A percentile compares a stretch with the other conserved stretches of the same genome.
Conservation (phyloP, 2,329 filamentous ascomycete species). For the Aureobasidium pullulans region DNA sequence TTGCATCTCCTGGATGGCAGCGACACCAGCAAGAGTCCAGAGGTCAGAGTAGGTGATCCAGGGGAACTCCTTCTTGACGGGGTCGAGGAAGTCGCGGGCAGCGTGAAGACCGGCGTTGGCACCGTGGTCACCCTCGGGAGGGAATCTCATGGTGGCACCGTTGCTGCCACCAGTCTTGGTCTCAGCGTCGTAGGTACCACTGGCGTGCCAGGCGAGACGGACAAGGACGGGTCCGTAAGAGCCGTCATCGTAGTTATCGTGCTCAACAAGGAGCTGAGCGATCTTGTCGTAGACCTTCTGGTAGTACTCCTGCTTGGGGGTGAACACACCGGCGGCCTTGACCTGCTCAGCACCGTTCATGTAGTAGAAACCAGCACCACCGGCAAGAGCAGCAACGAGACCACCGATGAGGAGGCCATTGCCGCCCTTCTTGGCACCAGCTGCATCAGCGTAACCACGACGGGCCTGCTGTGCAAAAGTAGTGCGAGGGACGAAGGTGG, state of each 20-base stretch:
- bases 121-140: slow-evolving; percentile 80
- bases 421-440: slow-evolving; percentile 24
- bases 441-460: slow-evolving; percentile 66
- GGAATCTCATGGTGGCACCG: slow-evolving; percentile 93
- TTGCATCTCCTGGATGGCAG: slow-evolving; percentile 90
- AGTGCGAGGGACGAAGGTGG: slow-evolving; percentile 49
- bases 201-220: slow-evolving; percentile 88
- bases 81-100: slow-evolving; percentile 88
- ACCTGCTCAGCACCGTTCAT: slow-evolving; percentile 41
- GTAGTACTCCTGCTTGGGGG: slow-evolving; percentile 78
- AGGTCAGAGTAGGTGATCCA: slow-evolving; percentile 97
- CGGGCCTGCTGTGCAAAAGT: slow-evolving; percentile 67
- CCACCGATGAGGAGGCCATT: slow-evolving; percentile 51
- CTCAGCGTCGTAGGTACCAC: slow-evolving; percentile 82
- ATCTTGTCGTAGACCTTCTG: slow-evolving; percentile 91
- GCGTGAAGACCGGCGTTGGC: slow-evolving; percentile 85
- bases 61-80: slow-evolving; percentile 81
- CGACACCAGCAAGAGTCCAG: slow-evolving; percentile 84
- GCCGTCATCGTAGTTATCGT: slow-evolving; percentile 93
- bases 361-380: slow-evolving; percentile 60
- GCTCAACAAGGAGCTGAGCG: slow-evolving; percentile 70
- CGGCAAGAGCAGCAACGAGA: slow-evolving; percentile 53
- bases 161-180: slow-evolving; percentile 90
- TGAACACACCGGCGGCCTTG: slow-evolving; percentile 45
- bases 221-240: slow-evolving; percentile 90